A percentile compares a stretch with the other conserved stretches of the same genome.
These are phyloP conservation scores for Rhizomucor pusillus DNA, from an alignment of 371 early-diverging fungal species.

Conservation along the genomic window DNA sequence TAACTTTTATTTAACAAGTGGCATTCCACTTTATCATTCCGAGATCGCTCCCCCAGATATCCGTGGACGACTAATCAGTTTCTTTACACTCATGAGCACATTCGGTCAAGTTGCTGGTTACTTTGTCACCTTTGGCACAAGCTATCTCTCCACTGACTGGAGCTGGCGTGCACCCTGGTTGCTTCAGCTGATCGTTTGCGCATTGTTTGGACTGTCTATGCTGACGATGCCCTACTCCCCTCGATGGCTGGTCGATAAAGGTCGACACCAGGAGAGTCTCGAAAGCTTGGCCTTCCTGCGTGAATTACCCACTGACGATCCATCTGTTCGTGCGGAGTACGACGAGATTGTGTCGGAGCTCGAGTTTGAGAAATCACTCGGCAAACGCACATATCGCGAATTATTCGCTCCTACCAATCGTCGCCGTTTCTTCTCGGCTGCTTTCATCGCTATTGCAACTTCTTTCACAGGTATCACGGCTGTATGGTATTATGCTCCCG, in stretches of 20 bases:
- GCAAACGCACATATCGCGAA: slow-evolving; percentile 37
- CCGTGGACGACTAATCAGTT: slow-evolving; percentile 46
- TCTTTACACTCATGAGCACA: slow-evolving; percentile 35
- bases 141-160: slow-evolving; percentile 33
- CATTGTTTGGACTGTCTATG: slow-evolving; percentile 32
- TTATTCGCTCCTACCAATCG: slow-evolving; percentile 36
- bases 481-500: slow-evolving; percentile 46
- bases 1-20: background rate
- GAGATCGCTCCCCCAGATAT: slow-evolving; percentile 76
- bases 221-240: slow-evolving; percentile 52
- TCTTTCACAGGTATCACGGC: slow-evolving; percentile 66
- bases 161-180: slow-evolving; percentile 42
- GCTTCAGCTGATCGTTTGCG: slow-evolving; percentile 22
- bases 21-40: slow-evolving; percentile 25
- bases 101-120: slow-evolving; percentile 44
- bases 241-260: slow-evolving; percentile 56
- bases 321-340: slow-evolving; percentile 33
- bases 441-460: slow-evolving; percentile 54
- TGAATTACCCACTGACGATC: slow-evolving; percentile 33
- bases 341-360: slow-evolving; percentile 35
- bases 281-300: slow-evolving; percentile 40
- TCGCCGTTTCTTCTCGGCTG: slow-evolving; percentile 31
- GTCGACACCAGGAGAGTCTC: slow-evolving; percentile 44
- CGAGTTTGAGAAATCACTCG: slow-evolving; percentile 36
- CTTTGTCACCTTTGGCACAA: slow-evolving; percentile 51